Percentiles rank a stretch among this genome's conserved stretches.
Conservation (phyloP, 2,329 filamentous ascomycete genomes). For the Claviceps spartinae region DNA sequence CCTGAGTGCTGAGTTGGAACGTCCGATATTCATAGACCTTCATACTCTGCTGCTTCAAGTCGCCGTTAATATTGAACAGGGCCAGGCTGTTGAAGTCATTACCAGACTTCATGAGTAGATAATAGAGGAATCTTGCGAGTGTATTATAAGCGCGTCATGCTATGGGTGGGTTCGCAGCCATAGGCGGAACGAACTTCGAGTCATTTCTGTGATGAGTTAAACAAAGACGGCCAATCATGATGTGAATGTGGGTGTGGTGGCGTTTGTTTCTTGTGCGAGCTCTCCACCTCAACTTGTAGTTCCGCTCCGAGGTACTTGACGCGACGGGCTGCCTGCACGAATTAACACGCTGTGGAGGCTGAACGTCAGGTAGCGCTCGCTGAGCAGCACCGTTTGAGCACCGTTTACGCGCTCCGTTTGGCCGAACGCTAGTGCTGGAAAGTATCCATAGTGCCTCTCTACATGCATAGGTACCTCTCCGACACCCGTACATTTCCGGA, state of each 20-base stretch:
- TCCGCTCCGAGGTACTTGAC: slow-evolving; percentile 4
- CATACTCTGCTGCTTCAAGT: not conserved
- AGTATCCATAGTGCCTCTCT: slow-evolving; percentile 1
- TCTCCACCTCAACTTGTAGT: not conserved
- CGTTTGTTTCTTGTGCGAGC: no score
- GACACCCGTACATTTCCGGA: not conserved
- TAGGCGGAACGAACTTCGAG: no score
- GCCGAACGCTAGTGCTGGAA: not conserved
- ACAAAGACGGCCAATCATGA: no score
- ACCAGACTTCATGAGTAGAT: not conserved
- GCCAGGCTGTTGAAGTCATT: no score
- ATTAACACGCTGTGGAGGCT: slow-evolving; percentile 2
- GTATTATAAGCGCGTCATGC: no score
- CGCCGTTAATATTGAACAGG: no score
- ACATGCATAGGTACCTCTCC: no score
- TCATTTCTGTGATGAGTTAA: no score
- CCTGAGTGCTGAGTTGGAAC: not conserved
- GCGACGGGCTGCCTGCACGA: slow-evolving; percentile 11
- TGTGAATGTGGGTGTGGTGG: no score
- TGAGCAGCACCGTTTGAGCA: no score
- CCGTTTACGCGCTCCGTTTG: not conserved
- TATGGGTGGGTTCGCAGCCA: no score
- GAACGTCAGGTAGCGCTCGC: no score
- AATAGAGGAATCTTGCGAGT: not conserved
- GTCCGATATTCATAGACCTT: not conserved